Conservation (phyloP, 2,329 filamentous ascomycete genomes). For the Trichoderma afroharzianum region DNA sequence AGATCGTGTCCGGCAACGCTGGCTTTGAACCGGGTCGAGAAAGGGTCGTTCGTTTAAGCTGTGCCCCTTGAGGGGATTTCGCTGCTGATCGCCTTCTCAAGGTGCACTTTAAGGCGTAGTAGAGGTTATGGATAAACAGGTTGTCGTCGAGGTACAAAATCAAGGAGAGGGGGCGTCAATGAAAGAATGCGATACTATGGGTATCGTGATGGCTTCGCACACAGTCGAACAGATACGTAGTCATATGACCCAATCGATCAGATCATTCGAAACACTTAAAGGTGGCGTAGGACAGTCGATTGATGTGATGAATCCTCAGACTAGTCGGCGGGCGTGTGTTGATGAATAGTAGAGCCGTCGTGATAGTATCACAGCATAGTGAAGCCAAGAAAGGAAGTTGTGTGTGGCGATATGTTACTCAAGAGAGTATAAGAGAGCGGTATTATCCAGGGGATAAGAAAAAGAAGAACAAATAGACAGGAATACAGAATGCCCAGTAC, state of each 20-base stretch:
- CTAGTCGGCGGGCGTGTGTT: neutral
- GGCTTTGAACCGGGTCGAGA: neutral
- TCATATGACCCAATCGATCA: slow-evolving; percentile 9
- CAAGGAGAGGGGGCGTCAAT: slow-evolving; percentile 1
- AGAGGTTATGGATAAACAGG: neutral
- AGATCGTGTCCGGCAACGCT: neutral
- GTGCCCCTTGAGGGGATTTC: neutral
- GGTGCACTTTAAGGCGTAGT: neutral
- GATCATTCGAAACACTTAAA: neutral
- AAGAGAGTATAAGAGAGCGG: slow-evolving; percentile 4
- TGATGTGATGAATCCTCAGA: neutral
- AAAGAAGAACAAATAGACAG: neutral
- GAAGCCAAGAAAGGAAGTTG: neutral
- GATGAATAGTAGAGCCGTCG: neutral
- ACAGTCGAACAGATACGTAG: neutral
- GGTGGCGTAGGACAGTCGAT: slow-evolving; percentile 2
- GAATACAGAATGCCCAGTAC: slow-evolving; percentile 4
- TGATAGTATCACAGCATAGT: slow-evolving; percentile 13
- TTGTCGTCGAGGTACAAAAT: neutral
- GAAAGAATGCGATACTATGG: neutral
- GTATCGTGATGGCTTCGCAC: neutral
- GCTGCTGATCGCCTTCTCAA: neutral
- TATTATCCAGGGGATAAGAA: slow-evolving; percentile 1
- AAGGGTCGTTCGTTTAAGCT: neutral
- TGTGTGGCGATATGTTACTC: neutral